A percentile compares a stretch with the other conserved stretches of the same genome.
Conservation (phyloP, 352 stramenopile genomes). For the Aphanomyces invadans region DNA sequence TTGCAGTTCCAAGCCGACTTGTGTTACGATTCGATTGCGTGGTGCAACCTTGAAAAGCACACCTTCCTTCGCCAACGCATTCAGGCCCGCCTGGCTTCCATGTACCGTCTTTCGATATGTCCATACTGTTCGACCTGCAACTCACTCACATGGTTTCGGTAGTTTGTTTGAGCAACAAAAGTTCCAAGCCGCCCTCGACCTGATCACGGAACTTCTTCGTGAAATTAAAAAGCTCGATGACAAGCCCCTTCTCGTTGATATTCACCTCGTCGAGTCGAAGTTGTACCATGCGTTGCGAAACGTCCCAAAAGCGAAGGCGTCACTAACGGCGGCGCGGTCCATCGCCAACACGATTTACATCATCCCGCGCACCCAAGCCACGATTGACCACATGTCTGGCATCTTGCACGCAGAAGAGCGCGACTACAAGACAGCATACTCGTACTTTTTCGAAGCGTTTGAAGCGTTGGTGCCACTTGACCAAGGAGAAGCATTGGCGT, state of each 20-base stretch:
- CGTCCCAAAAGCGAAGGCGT: slow-evolving; percentile 93
- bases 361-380: slow-evolving; percentile 88
- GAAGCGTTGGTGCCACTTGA: slow-evolving; percentile 93
- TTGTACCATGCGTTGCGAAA: slow-evolving; percentile 97
- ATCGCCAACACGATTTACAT: slow-evolving; percentile 99
- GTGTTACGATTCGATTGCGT: slow-evolving; percentile 93
- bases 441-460: slow-evolving; percentile 98
- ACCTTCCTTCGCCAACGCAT: slow-evolving; percentile 98
- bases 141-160: neutral
- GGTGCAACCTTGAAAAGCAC: slow-evolving; percentile 91
- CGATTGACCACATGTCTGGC: slow-evolving; percentile 96
- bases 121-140: neutral
- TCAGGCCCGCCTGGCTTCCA: slow-evolving; percentile 90
- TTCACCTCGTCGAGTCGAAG: slow-evolving; percentile 96
- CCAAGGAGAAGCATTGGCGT: slow-evolving; percentile 69
- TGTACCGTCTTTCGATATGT: too few species aligned
- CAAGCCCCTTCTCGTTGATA: slow-evolving; percentile 98
- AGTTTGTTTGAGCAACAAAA: slow-evolving; percentile 84
- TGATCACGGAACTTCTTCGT: slow-evolving; percentile 91
- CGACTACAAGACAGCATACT: slow-evolving; percentile 99
- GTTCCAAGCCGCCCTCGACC: slow-evolving; percentile 88
- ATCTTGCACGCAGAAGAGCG: slow-evolving; percentile 96
- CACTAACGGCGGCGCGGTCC: slow-evolving; percentile 94
- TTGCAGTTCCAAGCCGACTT: slow-evolving; percentile 92
- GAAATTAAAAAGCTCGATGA: slow-evolving; percentile 99